A percentile compares a stretch with the other conserved stretches of the same genome.
Conservation (phyloP, 345 rosid species). For the Populus nigra region DNA sequence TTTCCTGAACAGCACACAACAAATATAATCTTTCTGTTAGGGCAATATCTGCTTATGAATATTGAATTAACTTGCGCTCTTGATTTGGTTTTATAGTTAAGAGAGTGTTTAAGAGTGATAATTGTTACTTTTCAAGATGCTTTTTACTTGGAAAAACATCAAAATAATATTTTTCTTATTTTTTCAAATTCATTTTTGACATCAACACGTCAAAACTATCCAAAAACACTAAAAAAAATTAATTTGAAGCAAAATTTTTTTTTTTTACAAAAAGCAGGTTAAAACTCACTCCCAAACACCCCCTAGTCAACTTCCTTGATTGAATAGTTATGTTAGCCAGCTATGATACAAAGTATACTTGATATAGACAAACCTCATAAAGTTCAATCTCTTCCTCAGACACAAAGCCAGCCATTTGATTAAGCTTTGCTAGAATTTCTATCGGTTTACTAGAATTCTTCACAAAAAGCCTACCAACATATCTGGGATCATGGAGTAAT, state of each 20-base stretch:
- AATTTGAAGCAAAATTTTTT: too few relatives aligned
- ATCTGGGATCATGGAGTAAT: slow-evolving; percentile 46
- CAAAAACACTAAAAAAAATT: too few relatives aligned
- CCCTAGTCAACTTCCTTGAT: neutral
- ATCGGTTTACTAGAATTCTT: slow-evolving; percentile 75
- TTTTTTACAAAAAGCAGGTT: too few relatives aligned
- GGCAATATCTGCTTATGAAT: neutral
- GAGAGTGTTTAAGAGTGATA: too few relatives aligned
- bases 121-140: too few relatives aligned
- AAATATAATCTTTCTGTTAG: neutral
- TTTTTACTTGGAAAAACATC: too few relatives aligned
- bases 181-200: too few relatives aligned
- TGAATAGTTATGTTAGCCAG: neutral
- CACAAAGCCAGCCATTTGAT: slow-evolving; percentile 86
- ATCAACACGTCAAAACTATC: too few relatives aligned
- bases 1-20: slow-evolving; percentile 55
- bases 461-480: slow-evolving; percentile 78
- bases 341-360: neutral
- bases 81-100: neutral
- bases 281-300: too few relatives aligned
- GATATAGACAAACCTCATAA: slow-evolving; percentile 60
- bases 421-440: slow-evolving; percentile 67
- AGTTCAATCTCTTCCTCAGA: slow-evolving; percentile 87
- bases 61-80: neutral
- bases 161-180: too few relatives aligned